phyloP scores from a whole-genome alignment of 345 rosid species.

The Eutrema yunnanense region DNA sequence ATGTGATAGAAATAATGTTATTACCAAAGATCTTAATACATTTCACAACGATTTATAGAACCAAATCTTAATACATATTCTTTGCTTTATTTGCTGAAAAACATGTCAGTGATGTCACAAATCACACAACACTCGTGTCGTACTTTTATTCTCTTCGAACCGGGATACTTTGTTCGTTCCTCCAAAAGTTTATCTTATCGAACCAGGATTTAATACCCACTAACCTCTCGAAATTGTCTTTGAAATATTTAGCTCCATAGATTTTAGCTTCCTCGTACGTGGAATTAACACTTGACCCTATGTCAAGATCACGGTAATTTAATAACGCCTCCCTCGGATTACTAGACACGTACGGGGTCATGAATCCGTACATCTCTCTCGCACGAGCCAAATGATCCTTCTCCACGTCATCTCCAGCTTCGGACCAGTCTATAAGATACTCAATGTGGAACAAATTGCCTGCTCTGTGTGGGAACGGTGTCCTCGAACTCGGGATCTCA shows the following conservation, averaged over 20 bases:
- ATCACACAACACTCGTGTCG: no score
- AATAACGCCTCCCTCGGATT: constrained; percentile 46
- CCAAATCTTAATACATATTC: background rate
- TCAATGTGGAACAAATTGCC: constrained; percentile 47
- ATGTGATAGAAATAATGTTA: background rate
- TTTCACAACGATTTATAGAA: background rate
- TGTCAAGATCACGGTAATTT: constrained; percentile 51
- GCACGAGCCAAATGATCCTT: constrained; percentile 5
- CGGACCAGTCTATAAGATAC: constrained; percentile 36
- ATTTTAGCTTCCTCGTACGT: constrained; percentile 36
- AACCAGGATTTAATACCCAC: constrained; percentile 34
- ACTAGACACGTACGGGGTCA: constrained; percentile 47
- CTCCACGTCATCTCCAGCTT: constrained; percentile 27
- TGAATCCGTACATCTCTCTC: constrained; percentile 32
- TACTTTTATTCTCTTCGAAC: background rate
- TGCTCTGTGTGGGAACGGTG: constrained; percentile 51
- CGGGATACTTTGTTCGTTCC: constrained; percentile 54
- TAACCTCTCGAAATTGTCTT: constrained; percentile 40
- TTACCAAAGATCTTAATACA: background rate
- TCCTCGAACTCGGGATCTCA: constrained; percentile 33
- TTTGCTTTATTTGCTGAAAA: background rate
- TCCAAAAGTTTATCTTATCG: constrained; percentile 46
- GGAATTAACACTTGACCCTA: constrained; percentile 14
- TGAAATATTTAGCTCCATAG: constrained; percentile 54
- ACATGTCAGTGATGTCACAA: background rate